Percentiles rank a stretch among this genome's conserved stretches.
These are phyloP conservation scores for Reutealis trisperma DNA, from an alignment of 345 rosid genomes.

Conservation along the genomic window DNA sequence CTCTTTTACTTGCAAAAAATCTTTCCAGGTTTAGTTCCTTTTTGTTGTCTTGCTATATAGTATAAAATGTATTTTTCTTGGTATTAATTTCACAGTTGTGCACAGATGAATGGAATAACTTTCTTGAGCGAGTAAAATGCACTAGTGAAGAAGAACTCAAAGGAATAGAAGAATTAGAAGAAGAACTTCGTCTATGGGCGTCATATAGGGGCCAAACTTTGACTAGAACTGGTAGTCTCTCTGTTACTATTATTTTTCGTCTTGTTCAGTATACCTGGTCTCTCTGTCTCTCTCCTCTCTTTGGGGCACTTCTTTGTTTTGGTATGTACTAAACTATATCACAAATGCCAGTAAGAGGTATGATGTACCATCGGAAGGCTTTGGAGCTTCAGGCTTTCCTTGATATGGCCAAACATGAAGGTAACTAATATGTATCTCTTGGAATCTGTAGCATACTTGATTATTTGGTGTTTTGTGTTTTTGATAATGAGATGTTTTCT, in stretches of 20 bases:
- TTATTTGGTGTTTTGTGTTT: neutral
- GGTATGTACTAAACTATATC: conserved; percentile 16
- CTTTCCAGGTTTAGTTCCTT: conserved; percentile 70
- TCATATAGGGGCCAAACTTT: conserved; percentile 97
- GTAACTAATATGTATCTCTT: conserved; percentile 36
- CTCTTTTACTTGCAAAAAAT: conserved; percentile 94
- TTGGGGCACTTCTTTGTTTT: conserved; percentile 1
- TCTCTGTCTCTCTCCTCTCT: neutral
- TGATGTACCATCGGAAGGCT: conserved; percentile 98
- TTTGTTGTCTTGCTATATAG: neutral
- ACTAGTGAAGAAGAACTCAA: conserved; percentile 67
- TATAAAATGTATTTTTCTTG: neutral
- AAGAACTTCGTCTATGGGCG: conserved; percentile 93
- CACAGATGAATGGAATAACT: conserved; percentile 95
- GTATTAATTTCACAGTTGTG: conserved; percentile 5
- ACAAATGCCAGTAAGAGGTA: conserved; percentile 80
- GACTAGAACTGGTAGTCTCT: conserved; percentile 84
- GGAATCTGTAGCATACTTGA: neutral
- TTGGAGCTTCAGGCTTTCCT: conserved; percentile 99
- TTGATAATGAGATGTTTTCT: neutral
- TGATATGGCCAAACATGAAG: conserved; percentile 98
- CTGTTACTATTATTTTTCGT: neutral
- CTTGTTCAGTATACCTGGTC: neutral
- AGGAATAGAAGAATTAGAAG: conserved; percentile 58
- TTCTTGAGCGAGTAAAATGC: conserved; percentile 73